Evolutionary conservation across 2,329 filamentous ascomycete species (phyloP).

Genomic region (Penicillium sp.): DNA sequence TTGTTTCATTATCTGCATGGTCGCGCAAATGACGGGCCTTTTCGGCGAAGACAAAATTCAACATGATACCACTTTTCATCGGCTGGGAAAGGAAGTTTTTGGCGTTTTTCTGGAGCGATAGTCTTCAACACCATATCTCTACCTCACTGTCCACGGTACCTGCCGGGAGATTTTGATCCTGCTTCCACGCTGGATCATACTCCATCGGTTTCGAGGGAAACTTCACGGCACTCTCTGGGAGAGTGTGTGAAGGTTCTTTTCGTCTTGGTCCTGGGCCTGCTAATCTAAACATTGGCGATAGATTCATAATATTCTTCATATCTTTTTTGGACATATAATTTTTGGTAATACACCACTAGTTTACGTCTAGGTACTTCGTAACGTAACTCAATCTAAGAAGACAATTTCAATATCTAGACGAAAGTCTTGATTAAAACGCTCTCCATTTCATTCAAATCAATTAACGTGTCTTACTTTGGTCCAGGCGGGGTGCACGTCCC

Average conservation of each 20-base stretch:
- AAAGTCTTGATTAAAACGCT: not conserved
- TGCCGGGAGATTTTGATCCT: slow-evolving; percentile 2
- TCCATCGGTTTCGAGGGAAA: slow-evolving; percentile 4
- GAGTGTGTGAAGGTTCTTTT: slow-evolving; percentile 5
- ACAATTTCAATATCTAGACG: not conserved
- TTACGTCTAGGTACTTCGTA: not conserved
- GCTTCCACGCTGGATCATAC: slow-evolving; percentile 5
- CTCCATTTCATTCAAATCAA: not conserved
- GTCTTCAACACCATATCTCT: slow-evolving; percentile 39
- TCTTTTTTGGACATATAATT: slow-evolving; percentile 3
- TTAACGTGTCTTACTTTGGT: not conserved
- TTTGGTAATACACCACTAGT: not conserved
- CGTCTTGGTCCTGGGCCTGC: slow-evolving; percentile 21
- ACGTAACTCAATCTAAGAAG: not conserved
- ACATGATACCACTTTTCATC: slow-evolving; percentile 48
- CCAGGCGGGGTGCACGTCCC: slow-evolving; percentile 12
- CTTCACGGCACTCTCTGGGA: slow-evolving; percentile 1
- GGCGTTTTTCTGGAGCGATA: slow-evolving; percentile 42
- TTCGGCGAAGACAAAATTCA: slow-evolving; percentile 45
- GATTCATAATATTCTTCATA: slow-evolving; percentile 18
- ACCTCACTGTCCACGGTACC: slow-evolving; percentile 14
- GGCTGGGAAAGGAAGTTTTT: slow-evolving; percentile 38
- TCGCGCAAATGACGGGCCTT: slow-evolving; percentile 32
- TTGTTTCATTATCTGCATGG: slow-evolving; percentile 40
- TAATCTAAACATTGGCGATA: slow-evolving; percentile 41